Base-by-base conservation (phyloP, 805 yeast genomes). In the Candida chilensis region DNA sequence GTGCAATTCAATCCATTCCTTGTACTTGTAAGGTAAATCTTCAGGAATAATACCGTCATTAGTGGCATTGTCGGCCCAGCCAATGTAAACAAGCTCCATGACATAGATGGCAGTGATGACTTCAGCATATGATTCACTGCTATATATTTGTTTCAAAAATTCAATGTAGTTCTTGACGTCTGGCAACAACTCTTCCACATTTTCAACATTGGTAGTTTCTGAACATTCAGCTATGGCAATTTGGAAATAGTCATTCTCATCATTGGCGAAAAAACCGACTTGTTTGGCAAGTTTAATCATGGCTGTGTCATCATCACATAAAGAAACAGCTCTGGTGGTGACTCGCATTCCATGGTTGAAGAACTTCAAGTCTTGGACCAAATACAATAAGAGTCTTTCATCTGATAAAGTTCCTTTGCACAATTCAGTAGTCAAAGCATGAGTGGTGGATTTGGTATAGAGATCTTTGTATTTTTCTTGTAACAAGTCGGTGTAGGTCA, bases 1-100 rank as follows among this genome's bases (percentile, higher is more conserved):
- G 37, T 71, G 78, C 30, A 71, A 45, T 27, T 48, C 58, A 25
- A 71, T 60, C 78, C 78, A 72, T 29, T 67, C 72, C 28, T 63
- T 57, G 35, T 63, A 49, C 37, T 64, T 68, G 57, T 64, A 70
- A 16, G 54, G 56, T 20, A 70, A 45, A 28, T 53, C 41, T 1
- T 39, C 34, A 4, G 51, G 43, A 14, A 45, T 38, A 4, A 20
- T 31, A 5, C 37, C 39, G 8, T 28, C 27, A 4, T 32, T 24
- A 2, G 48, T 34, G 20, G 55, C 50, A 34, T 53, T 41, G 19
- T 64, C 57, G 1, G 74, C 75, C 78, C 78, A 72, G 16, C 61
- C 63, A 27, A 67, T 51, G 39, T 71, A 72, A 1, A 67, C 68
- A 25, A 57, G 54, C 37, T 71, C 78, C 64, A 69, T 65, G 14